Percentiles rank a stretch among this genome's conserved stretches.
Conservation (phyloP, 257 asterid genomes). For the Penstemon eatonii region DNA sequence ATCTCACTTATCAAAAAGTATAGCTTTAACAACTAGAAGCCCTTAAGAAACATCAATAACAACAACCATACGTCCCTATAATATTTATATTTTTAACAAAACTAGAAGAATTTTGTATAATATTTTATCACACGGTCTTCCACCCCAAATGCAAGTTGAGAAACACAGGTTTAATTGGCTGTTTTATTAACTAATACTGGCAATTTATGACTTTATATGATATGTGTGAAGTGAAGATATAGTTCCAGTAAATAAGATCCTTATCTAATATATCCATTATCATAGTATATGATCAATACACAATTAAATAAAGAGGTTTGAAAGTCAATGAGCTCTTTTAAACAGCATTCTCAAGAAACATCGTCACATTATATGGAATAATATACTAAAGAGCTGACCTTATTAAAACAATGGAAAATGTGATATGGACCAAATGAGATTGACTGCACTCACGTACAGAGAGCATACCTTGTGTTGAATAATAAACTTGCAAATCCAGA, state of each 20-base stretch:
- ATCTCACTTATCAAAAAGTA: background rate
- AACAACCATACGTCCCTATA: background rate
- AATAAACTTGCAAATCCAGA: conserved; percentile 64
- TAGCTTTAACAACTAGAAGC: background rate
- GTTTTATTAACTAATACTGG: background rate
- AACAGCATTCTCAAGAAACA: background rate
- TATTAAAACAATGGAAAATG: background rate
- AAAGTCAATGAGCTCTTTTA: conserved; percentile 1
- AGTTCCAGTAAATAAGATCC: conserved; percentile 9
- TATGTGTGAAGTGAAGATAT: conserved; percentile 17
- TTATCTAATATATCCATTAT: background rate
- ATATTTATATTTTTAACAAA: background rate
- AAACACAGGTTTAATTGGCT: background rate
- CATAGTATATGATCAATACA: background rate
- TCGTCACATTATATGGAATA: background rate
- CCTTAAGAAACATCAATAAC: background rate
- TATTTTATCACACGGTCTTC: background rate
- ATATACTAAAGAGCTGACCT: background rate
- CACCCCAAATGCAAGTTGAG: background rate
- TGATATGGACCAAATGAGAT: background rate
- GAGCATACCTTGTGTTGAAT: conserved; percentile 62
- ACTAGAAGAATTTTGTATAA: background rate
- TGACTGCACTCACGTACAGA: background rate
- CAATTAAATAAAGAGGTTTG: background rate
- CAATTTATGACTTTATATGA: background rate